A percentile compares a stretch with the other conserved stretches of the same genome.
These are phyloP conservation scores for Solanum gandarillasii DNA, from an alignment of 257 asterid genomes.

Conservation along the genomic window DNA sequence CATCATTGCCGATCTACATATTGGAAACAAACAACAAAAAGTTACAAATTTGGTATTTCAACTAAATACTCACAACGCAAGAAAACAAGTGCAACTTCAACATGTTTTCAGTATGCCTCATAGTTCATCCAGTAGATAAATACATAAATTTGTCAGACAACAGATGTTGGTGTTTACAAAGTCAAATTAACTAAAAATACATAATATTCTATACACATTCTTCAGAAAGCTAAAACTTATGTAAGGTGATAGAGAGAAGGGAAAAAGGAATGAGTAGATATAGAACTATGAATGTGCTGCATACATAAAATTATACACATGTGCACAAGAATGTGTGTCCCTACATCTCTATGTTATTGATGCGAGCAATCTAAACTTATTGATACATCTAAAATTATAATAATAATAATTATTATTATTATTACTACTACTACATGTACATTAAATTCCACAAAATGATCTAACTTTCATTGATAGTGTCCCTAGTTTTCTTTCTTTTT, in stretches of 20 bases:
- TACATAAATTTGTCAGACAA: not conserved
- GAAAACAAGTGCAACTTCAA: not conserved
- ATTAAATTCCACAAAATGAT: not conserved
- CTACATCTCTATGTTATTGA: not conserved
- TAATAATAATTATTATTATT: too few species aligned
- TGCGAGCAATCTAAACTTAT: not conserved
- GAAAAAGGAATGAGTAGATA: not conserved
- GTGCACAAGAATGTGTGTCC: not conserved
- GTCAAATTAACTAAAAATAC: not conserved
- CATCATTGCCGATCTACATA: conserved; percentile 76
- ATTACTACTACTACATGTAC: not conserved
- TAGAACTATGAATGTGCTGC: not conserved
- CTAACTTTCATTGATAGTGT: not conserved
- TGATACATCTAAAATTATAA: not conserved
- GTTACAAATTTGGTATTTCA: conserved; percentile 9
- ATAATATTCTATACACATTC: not conserved
- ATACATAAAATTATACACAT: not conserved
- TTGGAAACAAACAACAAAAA: conserved; percentile 1
- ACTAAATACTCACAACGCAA: not conserved
- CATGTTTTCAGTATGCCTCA: not conserved
- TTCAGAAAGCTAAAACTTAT: not conserved
- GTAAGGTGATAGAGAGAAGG: not conserved
- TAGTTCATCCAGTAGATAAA: not conserved
- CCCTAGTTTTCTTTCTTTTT: not conserved
- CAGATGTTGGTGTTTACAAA: not conserved